Percentiles rank a stretch among this genome's conserved stretches.
phyloP scores from a whole-genome alignment of 257 asterid genomes.

The Osmanthus fragrans region DNA sequence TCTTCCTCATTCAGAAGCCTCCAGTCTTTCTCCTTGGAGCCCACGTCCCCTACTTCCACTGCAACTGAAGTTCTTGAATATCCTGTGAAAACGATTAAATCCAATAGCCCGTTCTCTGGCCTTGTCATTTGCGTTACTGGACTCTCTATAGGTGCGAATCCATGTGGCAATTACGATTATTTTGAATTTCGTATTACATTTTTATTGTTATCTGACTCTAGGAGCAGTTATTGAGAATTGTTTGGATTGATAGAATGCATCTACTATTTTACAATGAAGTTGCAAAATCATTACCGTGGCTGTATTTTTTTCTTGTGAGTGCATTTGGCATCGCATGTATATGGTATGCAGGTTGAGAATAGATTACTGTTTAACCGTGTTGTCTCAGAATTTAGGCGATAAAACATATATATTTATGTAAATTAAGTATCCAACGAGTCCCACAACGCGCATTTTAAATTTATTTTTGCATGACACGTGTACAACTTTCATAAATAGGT shows the following conservation, averaged over 20 bases:
- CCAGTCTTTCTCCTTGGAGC: conserved; percentile 57
- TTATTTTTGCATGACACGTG: too few species aligned
- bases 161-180: background rate
- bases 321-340: too few species aligned
- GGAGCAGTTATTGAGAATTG: background rate
- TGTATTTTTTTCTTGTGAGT: too few species aligned
- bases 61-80: conserved; percentile 45
- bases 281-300: too few species aligned
- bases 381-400: too few species aligned
- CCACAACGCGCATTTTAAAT: too few species aligned
- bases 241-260: conserved; percentile 16
- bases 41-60: conserved; percentile 54
- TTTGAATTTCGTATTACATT: conserved; percentile 3
- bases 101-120: conserved; percentile 70
- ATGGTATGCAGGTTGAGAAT: too few species aligned
- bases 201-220: conserved; percentile 12
- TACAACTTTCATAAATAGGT: too few species aligned
- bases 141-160: conserved; percentile 68
- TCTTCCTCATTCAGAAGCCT: conserved; percentile 75
- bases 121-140: conserved; percentile 94
- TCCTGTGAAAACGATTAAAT: conserved; percentile 30
- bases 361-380: too few species aligned
- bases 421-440: too few species aligned
- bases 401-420: background rate
- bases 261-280: background rate